Percentiles rank a stretch among this genome's conserved stretches.
Evolutionary conservation across 2,329 filamentous ascomycete genomes (phyloP).

Genomic region (Fusarium cyanostomum): DNA sequence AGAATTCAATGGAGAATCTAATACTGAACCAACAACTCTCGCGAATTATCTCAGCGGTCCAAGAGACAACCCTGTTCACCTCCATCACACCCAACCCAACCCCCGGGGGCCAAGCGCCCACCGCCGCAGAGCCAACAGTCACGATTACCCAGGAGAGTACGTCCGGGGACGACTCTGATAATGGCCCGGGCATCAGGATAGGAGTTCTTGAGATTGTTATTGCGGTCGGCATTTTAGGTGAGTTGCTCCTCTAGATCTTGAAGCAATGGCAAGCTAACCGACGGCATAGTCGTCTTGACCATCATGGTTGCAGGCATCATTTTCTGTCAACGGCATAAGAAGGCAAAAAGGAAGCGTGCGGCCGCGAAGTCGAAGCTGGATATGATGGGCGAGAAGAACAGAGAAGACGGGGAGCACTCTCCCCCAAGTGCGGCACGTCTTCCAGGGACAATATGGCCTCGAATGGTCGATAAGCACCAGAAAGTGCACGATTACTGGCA

Average conservation of each 20-base stretch:
- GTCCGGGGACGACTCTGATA: background rate
- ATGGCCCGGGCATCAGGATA: constrained; percentile 6
- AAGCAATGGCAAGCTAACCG: background rate
- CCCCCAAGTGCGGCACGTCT: background rate
- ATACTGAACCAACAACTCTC: constrained; percentile 35
- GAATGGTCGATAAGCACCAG: constrained; percentile 27
- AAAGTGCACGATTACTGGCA: constrained; percentile 33
- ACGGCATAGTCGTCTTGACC: constrained; percentile 1
- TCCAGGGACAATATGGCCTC: constrained; percentile 20
- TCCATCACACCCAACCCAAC: constrained; percentile 31
- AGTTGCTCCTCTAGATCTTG: rapidly evolving
- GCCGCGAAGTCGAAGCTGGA: background rate
- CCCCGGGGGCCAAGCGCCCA: constrained; percentile 5
- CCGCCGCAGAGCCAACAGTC: constrained; percentile 1
- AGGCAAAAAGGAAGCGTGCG: constrained; percentile 20
- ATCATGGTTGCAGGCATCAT: constrained; percentile 27
- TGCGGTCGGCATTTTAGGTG: constrained; percentile 34
- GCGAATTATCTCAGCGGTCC: constrained; percentile 32
- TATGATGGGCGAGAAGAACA: constrained; percentile 7
- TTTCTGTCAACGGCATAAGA: constrained; percentile 27
- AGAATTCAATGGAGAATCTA: constrained; percentile 19
- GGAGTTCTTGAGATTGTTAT: constrained; percentile 34
- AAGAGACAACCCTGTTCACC: constrained; percentile 38
- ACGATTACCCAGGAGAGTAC: constrained; percentile 21
- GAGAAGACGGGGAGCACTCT: background rate